phyloP scores from a whole-genome alignment of 257 asterid species.

The Echium plantagineum region DNA sequence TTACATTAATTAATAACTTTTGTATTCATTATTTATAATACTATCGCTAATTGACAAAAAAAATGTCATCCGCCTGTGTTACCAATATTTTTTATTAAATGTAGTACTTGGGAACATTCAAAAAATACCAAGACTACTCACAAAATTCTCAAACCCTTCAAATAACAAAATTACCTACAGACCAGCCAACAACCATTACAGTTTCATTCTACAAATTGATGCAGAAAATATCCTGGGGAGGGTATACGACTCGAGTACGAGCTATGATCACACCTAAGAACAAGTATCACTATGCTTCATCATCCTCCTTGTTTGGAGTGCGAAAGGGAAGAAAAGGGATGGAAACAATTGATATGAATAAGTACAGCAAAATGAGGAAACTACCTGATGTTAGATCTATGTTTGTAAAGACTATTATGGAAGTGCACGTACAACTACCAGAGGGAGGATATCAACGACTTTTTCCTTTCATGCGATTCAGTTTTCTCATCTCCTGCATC shows the following conservation, averaged over 20 bases:
- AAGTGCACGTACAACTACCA: not conserved
- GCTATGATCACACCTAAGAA: not conserved
- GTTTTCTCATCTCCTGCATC: constrained; percentile 30
- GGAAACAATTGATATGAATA: not conserved
- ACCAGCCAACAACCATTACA: not conserved
- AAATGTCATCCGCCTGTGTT: too few species aligned
- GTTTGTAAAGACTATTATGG: not conserved
- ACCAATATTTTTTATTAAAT: too few species aligned
- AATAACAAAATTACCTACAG: not conserved
- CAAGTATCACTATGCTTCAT: not conserved
- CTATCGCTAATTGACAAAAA: too few species aligned
- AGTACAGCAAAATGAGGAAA: not conserved
- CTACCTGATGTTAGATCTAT: not conserved
- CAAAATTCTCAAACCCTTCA: not conserved
- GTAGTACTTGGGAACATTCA: too few species aligned
- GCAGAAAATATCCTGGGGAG: not conserved
- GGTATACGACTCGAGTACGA: too few species aligned
- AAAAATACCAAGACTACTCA: not conserved
- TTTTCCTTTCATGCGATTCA: constrained; percentile 4
- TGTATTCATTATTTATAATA: too few species aligned
- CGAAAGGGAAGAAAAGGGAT: not conserved
- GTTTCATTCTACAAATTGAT: not conserved
- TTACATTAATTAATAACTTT: too few species aligned
- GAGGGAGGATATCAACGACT: not conserved
- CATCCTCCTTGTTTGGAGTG: not conserved